These are phyloP conservation scores for Skeletonema marinoi DNA, from an alignment of 108 stramenopile species.

Conservation along the genomic window DNA sequence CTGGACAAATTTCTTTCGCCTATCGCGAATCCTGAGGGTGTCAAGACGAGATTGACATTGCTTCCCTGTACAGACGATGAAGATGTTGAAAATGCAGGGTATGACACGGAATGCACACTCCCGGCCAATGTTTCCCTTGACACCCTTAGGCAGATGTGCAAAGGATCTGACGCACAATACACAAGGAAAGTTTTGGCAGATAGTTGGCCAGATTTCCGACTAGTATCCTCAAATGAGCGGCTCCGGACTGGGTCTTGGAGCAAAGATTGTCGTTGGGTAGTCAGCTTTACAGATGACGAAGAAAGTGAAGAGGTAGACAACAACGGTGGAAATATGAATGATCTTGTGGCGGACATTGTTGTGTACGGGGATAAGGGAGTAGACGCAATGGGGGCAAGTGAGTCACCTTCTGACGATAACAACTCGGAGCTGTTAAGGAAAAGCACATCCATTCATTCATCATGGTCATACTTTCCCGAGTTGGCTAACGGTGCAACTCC, in stretches of 20 bases:
- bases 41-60: slow-evolving; percentile 30
- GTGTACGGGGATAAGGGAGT: not conserved
- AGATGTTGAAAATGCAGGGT: not conserved
- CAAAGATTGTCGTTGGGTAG: slow-evolving; percentile 24
- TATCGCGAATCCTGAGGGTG: slow-evolving; percentile 32
- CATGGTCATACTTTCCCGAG: slow-evolving; percentile 42
- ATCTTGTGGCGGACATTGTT: not conserved
- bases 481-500: not conserved
- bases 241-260: slow-evolving; percentile 8
- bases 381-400: not conserved
- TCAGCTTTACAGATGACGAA: slow-evolving; percentile 17
- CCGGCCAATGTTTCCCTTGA: slow-evolving; percentile 11
- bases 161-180: slow-evolving; percentile 12
- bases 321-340: not conserved
- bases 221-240: slow-evolving; percentile 6
- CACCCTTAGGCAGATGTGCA: not conserved
- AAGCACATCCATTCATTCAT: slow-evolving; percentile 39
- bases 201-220: not conserved
- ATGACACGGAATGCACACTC: slow-evolving; percentile 19
- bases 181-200: slow-evolving; percentile 7
- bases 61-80: slow-evolving; percentile 13
- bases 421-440: slow-evolving; percentile 10
- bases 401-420: not conserved
- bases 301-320: not conserved
- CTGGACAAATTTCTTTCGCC: slow-evolving; percentile 32